Percentiles rank a stretch among this genome's conserved stretches.
phyloP scores from a whole-genome alignment of 2,329 filamentous ascomycete genomes.

The Aspergillus proliferans region DNA sequence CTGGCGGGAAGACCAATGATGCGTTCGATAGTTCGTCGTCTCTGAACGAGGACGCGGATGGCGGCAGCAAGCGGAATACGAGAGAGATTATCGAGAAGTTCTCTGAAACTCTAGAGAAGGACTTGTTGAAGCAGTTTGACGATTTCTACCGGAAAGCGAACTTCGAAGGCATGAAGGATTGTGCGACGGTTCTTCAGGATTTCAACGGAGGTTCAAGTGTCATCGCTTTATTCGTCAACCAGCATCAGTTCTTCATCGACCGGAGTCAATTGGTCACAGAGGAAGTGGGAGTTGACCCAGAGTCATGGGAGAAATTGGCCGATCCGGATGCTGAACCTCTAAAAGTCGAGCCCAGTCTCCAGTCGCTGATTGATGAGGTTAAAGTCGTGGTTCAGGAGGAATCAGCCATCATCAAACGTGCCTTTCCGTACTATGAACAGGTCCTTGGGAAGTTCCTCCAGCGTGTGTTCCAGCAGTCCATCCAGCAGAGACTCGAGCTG shows the following conservation, averaged over 20 bases:
- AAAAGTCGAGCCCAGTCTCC: slow-evolving; percentile 82
- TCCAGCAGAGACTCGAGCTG: slow-evolving; percentile 92
- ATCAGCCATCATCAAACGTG: slow-evolving; percentile 90
- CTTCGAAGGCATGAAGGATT: slow-evolving; percentile 97
- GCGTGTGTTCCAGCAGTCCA: slow-evolving; percentile 93
- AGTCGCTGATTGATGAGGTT: slow-evolving; percentile 89
- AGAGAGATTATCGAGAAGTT: slow-evolving; percentile 94
- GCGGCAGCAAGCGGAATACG: slow-evolving; percentile 54
- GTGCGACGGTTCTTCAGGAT: slow-evolving; percentile 84
- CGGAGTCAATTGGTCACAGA: slow-evolving; percentile 85
- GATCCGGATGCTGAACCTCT: slow-evolving; percentile 91
- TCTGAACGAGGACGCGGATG: slow-evolving; percentile 46
- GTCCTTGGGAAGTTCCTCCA: slow-evolving; percentile 91
- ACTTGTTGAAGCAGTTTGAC: slow-evolving; percentile 92
- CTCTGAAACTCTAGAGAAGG: slow-evolving; percentile 89
- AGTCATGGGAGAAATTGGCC: slow-evolving; percentile 84
- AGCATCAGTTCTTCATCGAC: slow-evolving; percentile 99
- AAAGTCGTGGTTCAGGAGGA: slow-evolving; percentile 95
- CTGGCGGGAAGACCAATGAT: slow-evolving; percentile 49
- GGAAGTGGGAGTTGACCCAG: slow-evolving; percentile 57
- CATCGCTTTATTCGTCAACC: slow-evolving; percentile 93
- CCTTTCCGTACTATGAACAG: slow-evolving; percentile 93
- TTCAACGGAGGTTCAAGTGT: slow-evolving; percentile 96
- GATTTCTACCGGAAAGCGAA: slow-evolving; percentile 93
- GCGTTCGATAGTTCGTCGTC: slow-evolving; percentile 21